Percentiles rank a stretch among this genome's conserved stretches.
Evolutionary conservation across 2,329 filamentous ascomycete species (phyloP).

Genomic region (Cladosporium sp.): DNA sequence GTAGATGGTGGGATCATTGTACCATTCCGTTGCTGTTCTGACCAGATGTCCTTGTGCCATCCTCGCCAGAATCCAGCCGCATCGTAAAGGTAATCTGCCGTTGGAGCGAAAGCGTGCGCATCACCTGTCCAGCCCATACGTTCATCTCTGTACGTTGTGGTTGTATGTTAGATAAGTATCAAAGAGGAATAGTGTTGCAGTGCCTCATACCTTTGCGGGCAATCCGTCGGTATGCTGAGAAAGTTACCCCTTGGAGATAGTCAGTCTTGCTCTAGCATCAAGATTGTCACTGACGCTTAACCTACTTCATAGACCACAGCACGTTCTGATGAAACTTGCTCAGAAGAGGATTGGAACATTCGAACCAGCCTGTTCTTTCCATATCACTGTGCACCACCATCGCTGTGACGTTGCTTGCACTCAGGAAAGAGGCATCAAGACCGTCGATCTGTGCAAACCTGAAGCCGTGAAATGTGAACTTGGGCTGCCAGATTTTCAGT

Average conservation of each 20-base stretch:
- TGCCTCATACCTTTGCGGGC: slow-evolving; percentile 42
- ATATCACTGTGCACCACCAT: slow-evolving; percentile 52
- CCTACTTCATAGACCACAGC: slow-evolving; percentile 49
- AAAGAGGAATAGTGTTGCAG: too few relatives aligned
- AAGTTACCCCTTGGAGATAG: slow-evolving; percentile 47
- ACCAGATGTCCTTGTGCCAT: slow-evolving; percentile 48
- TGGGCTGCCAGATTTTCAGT: slow-evolving; percentile 40
- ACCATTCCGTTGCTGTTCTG: slow-evolving; percentile 30
- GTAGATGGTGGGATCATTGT: slow-evolving; percentile 22
- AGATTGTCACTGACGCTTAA: too few relatives aligned
- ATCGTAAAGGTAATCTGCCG: slow-evolving; percentile 52
- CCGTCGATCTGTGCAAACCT: slow-evolving; percentile 48
- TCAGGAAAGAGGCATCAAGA: slow-evolving; percentile 35
- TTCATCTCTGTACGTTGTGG: slow-evolving; percentile 43
- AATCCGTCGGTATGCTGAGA: slow-evolving; percentile 54
- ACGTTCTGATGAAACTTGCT: slow-evolving; percentile 55
- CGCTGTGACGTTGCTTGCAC: slow-evolving; percentile 29
- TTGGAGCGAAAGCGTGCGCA: slow-evolving; percentile 47
- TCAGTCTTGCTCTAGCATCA: not conserved
- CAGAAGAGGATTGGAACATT: slow-evolving; percentile 48
- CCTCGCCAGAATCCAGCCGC: slow-evolving; percentile 46
- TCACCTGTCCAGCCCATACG: slow-evolving; percentile 54
- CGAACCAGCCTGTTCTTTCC: slow-evolving; percentile 46
- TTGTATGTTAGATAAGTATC: too few relatives aligned
- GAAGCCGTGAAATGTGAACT: slow-evolving; percentile 53